A percentile compares a stretch with the other conserved stretches of the same genome.
These are phyloP conservation scores for Fraxinus floribunda DNA, from an alignment of 305 asterid genomes.

Conservation along the genomic window DNA sequence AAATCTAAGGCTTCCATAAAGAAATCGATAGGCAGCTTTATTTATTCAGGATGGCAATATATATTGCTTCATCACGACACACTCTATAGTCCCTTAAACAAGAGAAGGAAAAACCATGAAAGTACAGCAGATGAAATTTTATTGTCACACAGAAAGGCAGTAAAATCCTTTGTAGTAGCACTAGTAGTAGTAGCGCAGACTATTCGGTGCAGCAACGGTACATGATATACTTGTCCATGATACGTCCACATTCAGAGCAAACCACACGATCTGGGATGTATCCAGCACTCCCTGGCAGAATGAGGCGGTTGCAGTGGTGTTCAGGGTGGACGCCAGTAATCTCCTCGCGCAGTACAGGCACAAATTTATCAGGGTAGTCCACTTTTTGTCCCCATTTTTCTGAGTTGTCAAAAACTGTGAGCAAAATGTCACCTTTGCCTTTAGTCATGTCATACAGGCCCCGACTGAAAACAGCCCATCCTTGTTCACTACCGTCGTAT, in stretches of 20 bases:
- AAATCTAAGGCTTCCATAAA: neutral
- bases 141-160: neutral
- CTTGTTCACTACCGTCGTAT: conserved; percentile 69
- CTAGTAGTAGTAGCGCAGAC: neutral
- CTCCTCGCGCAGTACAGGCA: conserved; percentile 43
- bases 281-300: conserved; percentile 56
- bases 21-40: neutral
- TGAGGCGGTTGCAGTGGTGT: conserved; percentile 68
- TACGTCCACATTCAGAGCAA: conserved; percentile 75
- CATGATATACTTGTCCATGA: conserved; percentile 82
- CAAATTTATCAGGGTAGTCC: conserved; percentile 47
- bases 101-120: neutral
- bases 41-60: neutral
- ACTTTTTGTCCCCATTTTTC: conserved; percentile 45
- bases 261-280: conserved; percentile 64
- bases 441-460: conserved; percentile 56
- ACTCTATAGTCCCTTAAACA: neutral
- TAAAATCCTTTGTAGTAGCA: neutral
- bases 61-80: neutral
- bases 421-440: conserved; percentile 41
- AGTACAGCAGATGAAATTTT: neutral
- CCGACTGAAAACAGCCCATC: conserved; percentile 81
- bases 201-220: conserved; percentile 79
- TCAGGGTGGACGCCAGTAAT: conserved; percentile 42
- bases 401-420: conserved; percentile 33